Evolutionary conservation across 1,139 yeast species (phyloP), one percentile per base, ranked within the genome.

Genomic region (Magnusiomyces tetraspermus): DNA sequence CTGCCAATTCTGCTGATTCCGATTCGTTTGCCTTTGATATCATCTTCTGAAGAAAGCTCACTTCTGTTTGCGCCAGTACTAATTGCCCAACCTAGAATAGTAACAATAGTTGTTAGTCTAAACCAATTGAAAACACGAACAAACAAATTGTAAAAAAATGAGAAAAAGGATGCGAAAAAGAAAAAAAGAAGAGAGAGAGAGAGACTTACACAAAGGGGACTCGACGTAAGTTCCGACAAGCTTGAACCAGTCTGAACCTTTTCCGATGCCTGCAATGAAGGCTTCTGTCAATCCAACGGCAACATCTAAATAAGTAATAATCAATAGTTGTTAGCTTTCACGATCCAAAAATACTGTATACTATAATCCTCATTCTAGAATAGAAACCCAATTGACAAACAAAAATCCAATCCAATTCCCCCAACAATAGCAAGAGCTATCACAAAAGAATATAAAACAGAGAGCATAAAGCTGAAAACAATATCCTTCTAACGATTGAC

Each of bases 271-370:
- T 38, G 95, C 80, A 6, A 89, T 80, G 67, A 88, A 89, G 0
- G 95, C 96, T 66, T 89, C 97, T 1, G 97, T 89, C 55, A 89
- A 75, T 0, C 97, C 97, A 62, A 89, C 79, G 43, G 92, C 95
- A 52, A 85, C 70, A 61, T 87, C 71, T 55, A 58, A 17, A 17
- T 38, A 22, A n/a, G 11, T 11, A 28, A 11, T 8, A 11, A 8
- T 6, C 11, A 28, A 8, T 6, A 28, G 11, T 28, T 6, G 19
- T 23, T 33, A 44, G 37, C 8, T 2, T 26, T 37, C 5, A 11
- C 33, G 11, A 28, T 11, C 6, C 33, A 28, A 11, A 28, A 8
- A 28, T 28, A 28, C n/a, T n/a, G n/a, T n/a, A n/a, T n/a, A n/a
- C n/a, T n/a, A n/a, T n/a, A n/a, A 30, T 19, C 37, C 21, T 38